These are phyloP conservation scores for Boletellus deceptivus DNA, from an alignment of 1,284 basidiomycete species.

Conservation along the genomic window DNA sequence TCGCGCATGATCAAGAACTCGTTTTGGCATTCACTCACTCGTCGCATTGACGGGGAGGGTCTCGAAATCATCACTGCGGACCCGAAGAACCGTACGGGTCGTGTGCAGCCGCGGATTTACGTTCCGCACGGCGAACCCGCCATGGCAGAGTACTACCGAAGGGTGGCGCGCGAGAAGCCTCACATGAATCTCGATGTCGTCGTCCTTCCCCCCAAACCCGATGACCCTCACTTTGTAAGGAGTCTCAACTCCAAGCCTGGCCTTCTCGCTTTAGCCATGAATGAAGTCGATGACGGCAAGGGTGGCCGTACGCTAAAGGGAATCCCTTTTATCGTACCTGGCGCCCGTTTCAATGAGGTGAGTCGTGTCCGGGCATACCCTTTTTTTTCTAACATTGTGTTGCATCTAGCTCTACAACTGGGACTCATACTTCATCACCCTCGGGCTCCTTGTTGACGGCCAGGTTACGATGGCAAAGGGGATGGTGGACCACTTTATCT, in stretches of 20 bases:
- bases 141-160: slow-evolving; percentile 92
- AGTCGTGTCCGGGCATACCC: slow-evolving; percentile 21
- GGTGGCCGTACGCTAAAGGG: slow-evolving; percentile 84
- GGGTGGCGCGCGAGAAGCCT: slow-evolving; percentile 79
- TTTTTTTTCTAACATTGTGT: slow-evolving; percentile 11
- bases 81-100: slow-evolving; percentile 91
- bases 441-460: slow-evolving; percentile 93
- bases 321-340: slow-evolving; percentile 95
- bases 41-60: slow-evolving; percentile 95
- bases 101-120: slow-evolving; percentile 89
- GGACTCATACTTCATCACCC: slow-evolving; percentile 93
- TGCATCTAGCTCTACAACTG: slow-evolving; percentile 75
- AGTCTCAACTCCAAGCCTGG: slow-evolving; percentile 93
- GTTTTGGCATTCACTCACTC: slow-evolving; percentile 97
- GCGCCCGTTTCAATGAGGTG: slow-evolving; percentile 97
- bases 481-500: slow-evolving; percentile 98
- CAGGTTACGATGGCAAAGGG: slow-evolving; percentile 92
- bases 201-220: slow-evolving; percentile 80
- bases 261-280: slow-evolving; percentile 94
- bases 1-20: slow-evolving; percentile 98
- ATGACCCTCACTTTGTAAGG: slow-evolving; percentile 89
- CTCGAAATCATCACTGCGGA: slow-evolving; percentile 96
- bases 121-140: slow-evolving; percentile 89
- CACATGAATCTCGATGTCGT: slow-evolving; percentile 91
- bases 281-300: slow-evolving; percentile 79